Evolutionary conservation across 352 stramenopile genomes (phyloP).

Genomic region (Phytophthora kernoviae): DNA sequence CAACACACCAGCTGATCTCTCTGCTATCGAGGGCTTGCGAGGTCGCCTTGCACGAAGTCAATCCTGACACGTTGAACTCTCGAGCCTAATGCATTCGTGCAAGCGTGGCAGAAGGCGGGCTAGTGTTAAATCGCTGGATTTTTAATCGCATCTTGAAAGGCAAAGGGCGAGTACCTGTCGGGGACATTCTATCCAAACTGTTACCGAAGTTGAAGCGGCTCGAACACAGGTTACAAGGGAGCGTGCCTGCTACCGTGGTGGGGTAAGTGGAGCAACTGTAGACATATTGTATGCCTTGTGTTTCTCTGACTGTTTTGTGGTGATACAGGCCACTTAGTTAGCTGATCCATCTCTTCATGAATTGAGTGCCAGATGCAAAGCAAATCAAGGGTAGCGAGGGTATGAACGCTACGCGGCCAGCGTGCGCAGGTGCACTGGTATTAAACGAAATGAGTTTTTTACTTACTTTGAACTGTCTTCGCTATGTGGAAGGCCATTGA

Average conservation of each 20-base stretch:
- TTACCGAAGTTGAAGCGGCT: not conserved
- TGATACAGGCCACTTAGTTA: not conserved
- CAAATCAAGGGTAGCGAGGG: too few relatives aligned
- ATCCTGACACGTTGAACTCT: not conserved
- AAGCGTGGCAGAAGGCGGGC: not conserved
- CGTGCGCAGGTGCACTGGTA: too few relatives aligned
- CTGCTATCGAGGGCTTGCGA: not conserved
- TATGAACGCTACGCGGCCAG: too few relatives aligned
- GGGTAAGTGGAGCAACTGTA: not conserved
- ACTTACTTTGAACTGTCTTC: not conserved
- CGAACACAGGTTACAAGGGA: not conserved
- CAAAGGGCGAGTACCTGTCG: not conserved
- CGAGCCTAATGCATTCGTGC: not conserved
- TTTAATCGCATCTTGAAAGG: not conserved
- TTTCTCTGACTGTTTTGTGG: not conserved
- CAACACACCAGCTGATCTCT: not conserved
- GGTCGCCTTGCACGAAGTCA: not conserved
- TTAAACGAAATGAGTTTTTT: too few relatives aligned
- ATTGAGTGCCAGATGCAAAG: too few relatives aligned
- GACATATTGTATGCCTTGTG: not conserved
- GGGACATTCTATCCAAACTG: not conserved
- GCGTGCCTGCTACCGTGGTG: not conserved
- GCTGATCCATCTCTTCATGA: too few relatives aligned
- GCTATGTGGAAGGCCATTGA: slow-evolving; percentile 3
- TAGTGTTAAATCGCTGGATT: not conserved